Conservation (phyloP, 352 stramenopile genomes). For the Chrysophaeum taylorii region DNA sequence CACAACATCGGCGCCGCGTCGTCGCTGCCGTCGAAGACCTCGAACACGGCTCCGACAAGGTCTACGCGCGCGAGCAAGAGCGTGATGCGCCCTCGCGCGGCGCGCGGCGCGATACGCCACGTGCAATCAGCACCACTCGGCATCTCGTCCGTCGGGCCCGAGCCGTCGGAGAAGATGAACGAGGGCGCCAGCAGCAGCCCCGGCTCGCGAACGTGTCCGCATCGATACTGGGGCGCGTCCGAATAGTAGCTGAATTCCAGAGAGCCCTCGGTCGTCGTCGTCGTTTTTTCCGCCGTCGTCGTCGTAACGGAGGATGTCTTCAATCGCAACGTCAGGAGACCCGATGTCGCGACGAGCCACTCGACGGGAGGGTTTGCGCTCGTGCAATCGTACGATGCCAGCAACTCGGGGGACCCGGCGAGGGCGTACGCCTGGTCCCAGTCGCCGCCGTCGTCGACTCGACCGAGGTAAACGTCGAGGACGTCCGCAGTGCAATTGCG, state of each 20-base stretch:
- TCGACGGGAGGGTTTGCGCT: background rate
- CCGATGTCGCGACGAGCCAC: background rate
- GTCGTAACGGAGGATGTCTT: too few relatives aligned
- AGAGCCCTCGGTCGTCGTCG: background rate
- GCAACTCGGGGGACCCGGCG: background rate
- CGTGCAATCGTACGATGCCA: background rate
- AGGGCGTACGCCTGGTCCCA: background rate
- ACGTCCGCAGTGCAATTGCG: constrained; percentile 7
- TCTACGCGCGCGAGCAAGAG: background rate
- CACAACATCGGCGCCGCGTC: background rate
- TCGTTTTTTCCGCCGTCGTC: background rate
- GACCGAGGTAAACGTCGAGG: background rate
- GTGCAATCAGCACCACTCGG: background rate
- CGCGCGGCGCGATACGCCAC: background rate
- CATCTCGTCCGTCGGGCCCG: background rate
- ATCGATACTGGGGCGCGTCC: constrained; percentile 7
- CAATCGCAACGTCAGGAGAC: too few relatives aligned
- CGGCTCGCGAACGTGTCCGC: constrained; percentile 16
- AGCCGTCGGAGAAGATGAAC: constrained; percentile 18
- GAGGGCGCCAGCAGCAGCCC: constrained; percentile 5
- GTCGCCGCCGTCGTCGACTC: background rate
- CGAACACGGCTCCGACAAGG: background rate
- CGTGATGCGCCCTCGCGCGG: background rate
- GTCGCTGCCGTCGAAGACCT: background rate
- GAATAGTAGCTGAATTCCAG: constrained; percentile 7